phyloP scores from a whole-genome alignment of 164 flowering plant species.

The Santalum album region DNA sequence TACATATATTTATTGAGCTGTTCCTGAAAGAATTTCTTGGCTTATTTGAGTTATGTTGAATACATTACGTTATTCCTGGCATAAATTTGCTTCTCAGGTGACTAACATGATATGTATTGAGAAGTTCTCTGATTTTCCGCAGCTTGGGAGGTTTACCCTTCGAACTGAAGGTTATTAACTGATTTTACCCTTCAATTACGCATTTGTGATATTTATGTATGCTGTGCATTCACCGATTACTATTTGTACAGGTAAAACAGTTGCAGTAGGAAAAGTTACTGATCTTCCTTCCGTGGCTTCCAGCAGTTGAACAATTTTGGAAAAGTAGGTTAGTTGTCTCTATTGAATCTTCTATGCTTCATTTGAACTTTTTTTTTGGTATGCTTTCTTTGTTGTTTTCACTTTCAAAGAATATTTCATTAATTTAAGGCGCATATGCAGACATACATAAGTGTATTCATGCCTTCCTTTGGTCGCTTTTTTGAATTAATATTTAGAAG shows the following conservation, averaged over 20 bases:
- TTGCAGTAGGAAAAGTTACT: slow-evolving; percentile 81
- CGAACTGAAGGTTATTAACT: slow-evolving; percentile 79
- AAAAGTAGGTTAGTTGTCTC: slow-evolving; percentile 19
- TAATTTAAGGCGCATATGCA: too few species aligned
- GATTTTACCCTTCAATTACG: neutral
- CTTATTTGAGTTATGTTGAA: too few species aligned
- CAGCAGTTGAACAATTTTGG: slow-evolving; percentile 28
- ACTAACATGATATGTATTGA: slow-evolving; percentile 75
- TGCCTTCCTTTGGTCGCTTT: too few species aligned
- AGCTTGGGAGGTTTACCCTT: slow-evolving; percentile 97
- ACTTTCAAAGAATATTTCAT: too few species aligned
- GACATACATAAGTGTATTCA: too few species aligned
- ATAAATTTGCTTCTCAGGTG: slow-evolving; percentile 37
- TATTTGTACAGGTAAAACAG: slow-evolving; percentile 60
- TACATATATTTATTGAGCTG: neutral
- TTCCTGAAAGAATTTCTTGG: too few species aligned
- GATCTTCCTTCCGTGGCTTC: slow-evolving; percentile 28
- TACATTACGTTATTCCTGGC: too few species aligned
- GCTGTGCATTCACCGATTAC: neutral
- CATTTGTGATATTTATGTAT: neutral
- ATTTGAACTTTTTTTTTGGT: too few species aligned
- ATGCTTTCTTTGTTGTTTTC: too few species aligned
- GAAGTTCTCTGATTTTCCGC: slow-evolving; percentile 80
- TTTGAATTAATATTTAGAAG: too few species aligned
- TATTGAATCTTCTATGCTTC: too few species aligned